These are phyloP conservation scores for Xerophyta viscosa DNA, from an alignment of 106 monocot species.

Conservation along the genomic window DNA sequence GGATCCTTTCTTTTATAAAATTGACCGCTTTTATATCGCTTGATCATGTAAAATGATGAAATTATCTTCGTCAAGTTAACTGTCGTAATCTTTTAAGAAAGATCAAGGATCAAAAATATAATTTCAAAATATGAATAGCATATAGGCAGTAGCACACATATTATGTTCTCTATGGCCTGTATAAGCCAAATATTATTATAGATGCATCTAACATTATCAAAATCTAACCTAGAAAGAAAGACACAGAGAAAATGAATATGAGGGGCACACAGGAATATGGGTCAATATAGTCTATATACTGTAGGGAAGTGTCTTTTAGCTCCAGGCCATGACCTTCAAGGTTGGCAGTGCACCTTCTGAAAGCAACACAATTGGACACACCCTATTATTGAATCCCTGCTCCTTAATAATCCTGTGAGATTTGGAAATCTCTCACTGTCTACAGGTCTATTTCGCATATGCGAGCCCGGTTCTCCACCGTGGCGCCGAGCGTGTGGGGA, in stretches of 20 bases:
- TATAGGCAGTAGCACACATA: too few relatives aligned
- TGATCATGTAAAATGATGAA: too few relatives aligned
- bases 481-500: background rate
- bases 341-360: background rate
- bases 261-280: background rate
- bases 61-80: too few relatives aligned
- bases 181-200: background rate
- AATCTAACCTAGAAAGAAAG: background rate
- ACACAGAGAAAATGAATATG: background rate
- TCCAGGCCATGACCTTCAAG: background rate
- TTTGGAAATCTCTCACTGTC: conserved; percentile 4
- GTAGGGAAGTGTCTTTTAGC: background rate
- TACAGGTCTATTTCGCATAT: background rate
- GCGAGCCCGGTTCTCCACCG: background rate
- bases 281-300: background rate
- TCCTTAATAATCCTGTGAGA: background rate
- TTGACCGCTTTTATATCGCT: too few relatives aligned
- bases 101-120: too few relatives aligned
- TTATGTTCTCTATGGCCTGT: too few relatives aligned
- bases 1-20: too few relatives aligned
- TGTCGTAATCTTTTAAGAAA: too few relatives aligned
- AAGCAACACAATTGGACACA: conserved; percentile 2
- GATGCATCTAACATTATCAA: background rate
- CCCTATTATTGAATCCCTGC: background rate
- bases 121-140: too few relatives aligned